Evolutionary conservation across 805 yeast species (phyloP).

Genomic region (Candida succiphila): DNA sequence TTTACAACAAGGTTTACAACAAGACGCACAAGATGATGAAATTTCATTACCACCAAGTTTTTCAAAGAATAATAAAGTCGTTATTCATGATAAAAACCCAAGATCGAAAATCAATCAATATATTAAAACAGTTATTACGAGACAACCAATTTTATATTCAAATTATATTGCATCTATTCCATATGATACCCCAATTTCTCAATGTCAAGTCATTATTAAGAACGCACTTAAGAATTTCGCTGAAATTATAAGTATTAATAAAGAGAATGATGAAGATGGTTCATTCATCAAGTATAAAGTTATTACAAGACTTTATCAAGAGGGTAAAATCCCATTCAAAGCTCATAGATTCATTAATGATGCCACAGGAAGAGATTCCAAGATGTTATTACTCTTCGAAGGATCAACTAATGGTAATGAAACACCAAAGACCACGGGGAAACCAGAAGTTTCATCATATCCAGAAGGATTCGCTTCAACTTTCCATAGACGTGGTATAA

Average conservation of each 20-base stretch:
- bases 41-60: background rate
- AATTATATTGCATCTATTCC: slow-evolving; percentile 20
- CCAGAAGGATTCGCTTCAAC: slow-evolving; percentile 44
- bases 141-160: slow-evolving; percentile 15
- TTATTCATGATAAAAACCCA: background rate
- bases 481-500: slow-evolving; percentile 36
- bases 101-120: slow-evolving; percentile 10
- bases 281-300: slow-evolving; percentile 17
- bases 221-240: slow-evolving; percentile 17
- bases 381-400: slow-evolving; percentile 22
- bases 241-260: slow-evolving; percentile 11
- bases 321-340: slow-evolving; percentile 17
- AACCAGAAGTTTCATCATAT: slow-evolving; percentile 20
- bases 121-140: slow-evolving; percentile 16
- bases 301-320: slow-evolving; percentile 14
- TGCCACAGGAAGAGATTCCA: slow-evolving; percentile 19
- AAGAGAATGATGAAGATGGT: slow-evolving; percentile 16
- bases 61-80: background rate
- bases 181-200: slow-evolving; percentile 15
- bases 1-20: background rate
- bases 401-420: slow-evolving; percentile 4
- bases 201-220: slow-evolving; percentile 13
- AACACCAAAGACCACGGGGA: background rate
- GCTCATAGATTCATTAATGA: slow-evolving; percentile 18
- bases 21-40: background rate